These are phyloP conservation scores for Isoetes engelmannii DNA, from an alignment of 83 land plant genomes.

Conservation along the genomic window DNA sequence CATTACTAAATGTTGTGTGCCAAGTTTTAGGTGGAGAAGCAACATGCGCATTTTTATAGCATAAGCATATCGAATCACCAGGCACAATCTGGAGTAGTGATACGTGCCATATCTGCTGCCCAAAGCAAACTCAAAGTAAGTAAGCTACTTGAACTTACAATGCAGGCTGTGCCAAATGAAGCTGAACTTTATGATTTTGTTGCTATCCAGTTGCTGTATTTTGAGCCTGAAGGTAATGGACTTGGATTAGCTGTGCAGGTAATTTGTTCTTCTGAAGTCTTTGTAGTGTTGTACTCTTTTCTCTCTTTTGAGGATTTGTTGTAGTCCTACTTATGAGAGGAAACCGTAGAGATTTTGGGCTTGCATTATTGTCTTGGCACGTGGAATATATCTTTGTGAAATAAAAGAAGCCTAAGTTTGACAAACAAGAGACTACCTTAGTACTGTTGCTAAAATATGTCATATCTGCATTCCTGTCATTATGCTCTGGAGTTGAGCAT, in stretches of 20 bases:
- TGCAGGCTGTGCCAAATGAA: background rate
- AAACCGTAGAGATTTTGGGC: too few relatives aligned
- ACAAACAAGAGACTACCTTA: too few relatives aligned
- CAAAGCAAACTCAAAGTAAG: constrained; percentile 9
- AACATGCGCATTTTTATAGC: constrained; percentile 4
- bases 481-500: too few relatives aligned
- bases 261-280: background rate
- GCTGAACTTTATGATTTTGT: background rate
- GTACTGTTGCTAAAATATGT: too few relatives aligned
- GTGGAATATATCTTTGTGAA: too few relatives aligned
- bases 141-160: background rate
- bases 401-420: too few relatives aligned
- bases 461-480: too few relatives aligned
- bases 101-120: constrained; percentile 6
- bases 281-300: too few relatives aligned
- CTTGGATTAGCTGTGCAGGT: constrained; percentile 4
- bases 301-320: too few relatives aligned
- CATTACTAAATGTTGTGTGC: background rate
- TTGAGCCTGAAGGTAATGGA: constrained; percentile 10
- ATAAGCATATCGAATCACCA: background rate
- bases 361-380: too few relatives aligned
- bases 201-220: background rate
- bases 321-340: too few relatives aligned
- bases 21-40: background rate
- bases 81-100: background rate